Evolutionary conservation across 169 alveolate genomes (phyloP).

Genomic region (Plasmodium falciparum): DNA sequence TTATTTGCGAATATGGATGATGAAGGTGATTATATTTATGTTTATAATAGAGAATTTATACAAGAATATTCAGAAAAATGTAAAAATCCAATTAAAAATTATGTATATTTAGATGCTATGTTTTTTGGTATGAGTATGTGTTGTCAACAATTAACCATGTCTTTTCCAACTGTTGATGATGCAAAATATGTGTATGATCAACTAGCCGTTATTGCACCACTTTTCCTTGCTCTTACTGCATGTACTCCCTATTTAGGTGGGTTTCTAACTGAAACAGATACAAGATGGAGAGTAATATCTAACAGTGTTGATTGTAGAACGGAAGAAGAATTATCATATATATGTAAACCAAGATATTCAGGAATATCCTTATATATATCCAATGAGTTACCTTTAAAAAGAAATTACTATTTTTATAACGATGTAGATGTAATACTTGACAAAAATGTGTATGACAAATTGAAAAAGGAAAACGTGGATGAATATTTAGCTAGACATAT

Average conservation of each 20-base stretch:
- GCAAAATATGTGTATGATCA: constrained; percentile 95
- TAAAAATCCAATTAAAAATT: constrained; percentile 87
- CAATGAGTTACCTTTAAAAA: constrained; percentile 82
- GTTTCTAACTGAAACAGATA: constrained; percentile 91
- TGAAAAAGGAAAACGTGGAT: constrained; percentile 87
- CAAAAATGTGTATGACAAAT: constrained; percentile 83
- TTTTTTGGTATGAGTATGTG: constrained; percentile 98
- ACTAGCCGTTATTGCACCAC: constrained; percentile 93
- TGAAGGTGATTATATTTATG: constrained; percentile 56
- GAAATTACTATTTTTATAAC: constrained; percentile 83
- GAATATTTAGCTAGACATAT: constrained; percentile 92
- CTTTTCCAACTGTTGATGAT: constrained; percentile 86
- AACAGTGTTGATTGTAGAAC: constrained; percentile 95
- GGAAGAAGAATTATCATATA: constrained; percentile 89
- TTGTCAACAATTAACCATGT: constrained; percentile 93
- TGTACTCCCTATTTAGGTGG: constrained; percentile 95
- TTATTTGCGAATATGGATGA: constrained; percentile 55
- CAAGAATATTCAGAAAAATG: constrained; percentile 55
- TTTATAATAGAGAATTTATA: constrained; percentile 46
- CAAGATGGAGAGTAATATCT: constrained; percentile 94
- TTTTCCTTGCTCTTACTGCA: constrained; percentile 94
- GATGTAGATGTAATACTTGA: constrained; percentile 91
- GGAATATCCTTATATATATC: constrained; percentile 93
- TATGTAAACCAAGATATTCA: constrained; percentile 93
- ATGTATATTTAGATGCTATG: constrained; percentile 96